Evolutionary conservation across 495 filamentous ascomycete species (phyloP), one percentile per base, ranked within the genome.

Genomic region (Aspergillus homomorphus): DNA sequence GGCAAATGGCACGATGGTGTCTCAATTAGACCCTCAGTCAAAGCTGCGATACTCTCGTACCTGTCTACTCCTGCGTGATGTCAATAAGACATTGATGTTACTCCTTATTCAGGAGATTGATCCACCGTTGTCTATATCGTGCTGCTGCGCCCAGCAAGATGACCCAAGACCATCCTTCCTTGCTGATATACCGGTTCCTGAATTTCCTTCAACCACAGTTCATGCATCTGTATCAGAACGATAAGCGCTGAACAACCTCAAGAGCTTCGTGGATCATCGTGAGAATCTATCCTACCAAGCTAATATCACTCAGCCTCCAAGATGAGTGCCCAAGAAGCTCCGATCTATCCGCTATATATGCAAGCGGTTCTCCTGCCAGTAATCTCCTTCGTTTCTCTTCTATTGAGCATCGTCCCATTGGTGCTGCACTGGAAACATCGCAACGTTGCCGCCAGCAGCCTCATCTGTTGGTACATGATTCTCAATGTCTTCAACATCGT

Each of bases 401-500:
- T 85, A 15, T 66, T 90, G 48, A 80, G 78, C 67, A 78, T 76
- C 38, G 63, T 67, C 2, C 73, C 78, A 4, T 48, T 78, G 48
- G 56, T 68, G 22, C 61, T 77, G 54, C 73, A 78, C 65, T 67
- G 64, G 51, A 73, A 73, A 59, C 78, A 79, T 44, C 70, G 73
- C 21, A 79, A 79, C 56, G 65, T 69, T 23, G 66, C 74, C 73
- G 70, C 82, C 76, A 42, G 86, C 77, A 41, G 66, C 46, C 77
- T 96, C 44, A 84, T 91, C 59, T 65, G 76, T 59, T 89, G 84
- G 80, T 77, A 87, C 53, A 69, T 84, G 20, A 19, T 89, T 10
- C 67, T 85, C 65, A 92, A 93, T 68, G 7, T 87, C 20, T 78
- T 86, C 69, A 87, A 80, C 62, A 81, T 89, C 61, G 65, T 89